Evolutionary conservation across 768 basidiomycete species (phyloP).

Genomic region (Leccinum pellstonianum): DNA sequence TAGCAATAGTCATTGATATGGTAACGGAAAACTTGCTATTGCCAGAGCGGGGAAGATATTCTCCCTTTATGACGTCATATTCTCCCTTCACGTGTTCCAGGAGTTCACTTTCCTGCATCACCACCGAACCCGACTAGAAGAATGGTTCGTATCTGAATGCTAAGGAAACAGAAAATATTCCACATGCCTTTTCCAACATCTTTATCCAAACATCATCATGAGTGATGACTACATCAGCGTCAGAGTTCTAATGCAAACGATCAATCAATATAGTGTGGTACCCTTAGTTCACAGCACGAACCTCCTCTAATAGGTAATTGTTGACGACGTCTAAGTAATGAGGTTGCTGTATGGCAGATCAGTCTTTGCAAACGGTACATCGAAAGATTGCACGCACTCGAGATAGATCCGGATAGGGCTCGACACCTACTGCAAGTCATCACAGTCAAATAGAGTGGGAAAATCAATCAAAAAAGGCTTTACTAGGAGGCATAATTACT

Average conservation of each 20-base stretch:
- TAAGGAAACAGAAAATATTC: no score
- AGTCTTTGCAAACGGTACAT: not conserved
- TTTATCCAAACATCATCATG: conserved; percentile 15
- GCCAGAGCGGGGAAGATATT: not conserved
- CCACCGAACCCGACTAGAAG: not conserved
- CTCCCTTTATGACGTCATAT: no score
- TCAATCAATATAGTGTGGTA: not conserved
- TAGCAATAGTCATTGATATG: not conserved
- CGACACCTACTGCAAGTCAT: not conserved
- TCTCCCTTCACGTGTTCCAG: not conserved
- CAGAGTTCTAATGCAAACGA: not conserved
- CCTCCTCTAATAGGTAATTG: conserved; percentile 8
- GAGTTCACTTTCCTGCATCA: not conserved
- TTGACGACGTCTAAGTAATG: conserved; percentile 12
- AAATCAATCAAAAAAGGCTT: not conserved
- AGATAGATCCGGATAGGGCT: not conserved
- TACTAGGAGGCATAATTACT: not conserved
- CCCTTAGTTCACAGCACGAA: not conserved
- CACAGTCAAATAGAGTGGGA: not conserved
- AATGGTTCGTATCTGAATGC: not conserved
- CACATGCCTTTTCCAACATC: conserved; percentile 4
- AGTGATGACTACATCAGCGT: conserved; percentile 2
- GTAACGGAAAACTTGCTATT: not conserved
- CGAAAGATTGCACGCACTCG: not conserved
- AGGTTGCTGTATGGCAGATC: not conserved